Base-by-base conservation (phyloP, 306 rosid genomes). In the Prosopis cineraria region DNA sequence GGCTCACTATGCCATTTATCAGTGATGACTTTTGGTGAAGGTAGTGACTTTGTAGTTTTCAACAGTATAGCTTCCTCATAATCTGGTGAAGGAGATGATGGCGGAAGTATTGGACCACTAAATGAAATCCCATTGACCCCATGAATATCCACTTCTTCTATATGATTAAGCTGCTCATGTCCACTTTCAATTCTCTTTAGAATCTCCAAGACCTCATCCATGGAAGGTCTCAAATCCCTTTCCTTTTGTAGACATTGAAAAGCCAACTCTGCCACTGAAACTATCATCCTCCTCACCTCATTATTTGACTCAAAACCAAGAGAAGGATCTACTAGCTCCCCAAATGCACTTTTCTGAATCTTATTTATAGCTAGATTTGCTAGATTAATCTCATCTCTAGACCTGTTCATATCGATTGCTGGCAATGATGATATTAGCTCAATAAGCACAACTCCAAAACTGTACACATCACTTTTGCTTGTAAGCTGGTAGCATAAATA, bases 381-480 rank as follows among this genome's bases (percentile, higher is more conserved):
- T 60, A 85, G 64, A 25, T 85, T 88, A 13, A 84, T 84, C 81
- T 88, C 91, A 75, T 79, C 74, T n/a, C 63, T 56, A 10, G 27
- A 79, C 77, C 90, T 74, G 25, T 41, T 70, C 14, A 86, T 80
- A 72, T 88, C 88, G 48, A 89, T 86, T 0, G 90, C 86, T 27
- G 85, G 82, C 85, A 82, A 14, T 3, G 92, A 89, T 34, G 92
- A 84, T 50, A 86, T 71, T 9, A 88, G 83, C 74, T 89, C 90
- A 5, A 81, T 63, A 3, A 89, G 84, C 36, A 89, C 88, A 59
- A 87, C 90, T 17, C 93, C 88, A n/a, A 89, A 89, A 71, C 88
- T 85, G 14, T 85, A 82, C 10, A 85, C 93, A 59, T 89, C 93
- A 24, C 91, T 89, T 84, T 89, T 85, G 43, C 79, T 75, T 0